Base-by-base conservation (phyloP, 371 early-diverging fungal species). In the Mucor sp. region DNA sequence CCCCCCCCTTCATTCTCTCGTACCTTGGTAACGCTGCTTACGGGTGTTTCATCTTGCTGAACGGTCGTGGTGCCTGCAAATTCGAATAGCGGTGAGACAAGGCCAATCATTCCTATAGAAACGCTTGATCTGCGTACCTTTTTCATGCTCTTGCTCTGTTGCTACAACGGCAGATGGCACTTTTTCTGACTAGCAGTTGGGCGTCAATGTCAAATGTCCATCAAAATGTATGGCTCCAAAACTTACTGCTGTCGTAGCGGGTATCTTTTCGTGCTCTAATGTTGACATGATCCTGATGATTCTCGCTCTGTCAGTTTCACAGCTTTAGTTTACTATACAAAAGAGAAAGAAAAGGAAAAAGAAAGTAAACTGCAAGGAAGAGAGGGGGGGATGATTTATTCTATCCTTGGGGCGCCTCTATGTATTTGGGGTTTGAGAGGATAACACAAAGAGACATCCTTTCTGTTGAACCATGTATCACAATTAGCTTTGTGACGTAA, bases 11-110 rank as follows among this genome's bases (percentile, higher is more conserved):
- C 32, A n/a, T 19, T 47, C 30, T 21, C 6, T 28, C 21, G 12
- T 50, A 55, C 63, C 55, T 63, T 55, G 19, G 21, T 25, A 5
- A 3, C 25, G 25, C 23, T 50, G 9, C 27, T 53, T 4, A 25
- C 12, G 4, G 27, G 27, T 27, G 63, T 63, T 53, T 63, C 63
- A 63, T 63, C 41, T n/a, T 41, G 15, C 0, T 41, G 41, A 21
- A 32, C 11, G 0, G n/a, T n/a, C n/a, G n/a, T n/a, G n/a, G 63
- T 55, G 55, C 56, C 63, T 55, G 63, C 56, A 55, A 55, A 39
- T 17, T n/a, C 37, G 35, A 62, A 57, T 9, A 14, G 21, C 32
- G 19, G 41, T 60, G 28, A 44, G 53, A 63, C 63, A 55, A 37
- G 30, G 5, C 63, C 63, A 63, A 63, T 63, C 53, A 63, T 8